Conservation (phyloP, 371 early-diverging fungal species). For the Coemansia sp. region DNA sequence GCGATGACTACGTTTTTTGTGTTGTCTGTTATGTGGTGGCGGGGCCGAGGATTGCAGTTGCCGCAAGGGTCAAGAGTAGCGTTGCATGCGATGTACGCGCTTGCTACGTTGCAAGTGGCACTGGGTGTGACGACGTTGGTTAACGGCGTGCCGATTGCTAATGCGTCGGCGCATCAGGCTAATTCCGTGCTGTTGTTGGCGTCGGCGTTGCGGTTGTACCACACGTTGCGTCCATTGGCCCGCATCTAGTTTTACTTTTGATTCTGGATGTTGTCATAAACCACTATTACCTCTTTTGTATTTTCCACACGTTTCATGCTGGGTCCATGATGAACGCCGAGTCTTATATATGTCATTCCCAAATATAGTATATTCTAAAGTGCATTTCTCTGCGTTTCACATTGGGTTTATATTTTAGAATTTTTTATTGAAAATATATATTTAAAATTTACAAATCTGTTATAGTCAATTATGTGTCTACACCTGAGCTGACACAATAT, state of each 20-base stretch:
- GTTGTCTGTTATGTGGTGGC: slow-evolving; percentile 70
- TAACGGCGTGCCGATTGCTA: slow-evolving; percentile 87
- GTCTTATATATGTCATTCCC: no score
- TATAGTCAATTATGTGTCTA: no score
- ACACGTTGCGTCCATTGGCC: slow-evolving; percentile 70
- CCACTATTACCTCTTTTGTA: no score
- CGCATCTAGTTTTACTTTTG: slow-evolving; percentile 6
- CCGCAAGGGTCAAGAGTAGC: slow-evolving; percentile 70
- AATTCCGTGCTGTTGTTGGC: slow-evolving; percentile 89
- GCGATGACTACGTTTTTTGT: slow-evolving; percentile 81
- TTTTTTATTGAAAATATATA: no score
- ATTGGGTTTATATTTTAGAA: no score
- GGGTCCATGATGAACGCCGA: no score
- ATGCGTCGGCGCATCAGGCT: slow-evolving; percentile 95
- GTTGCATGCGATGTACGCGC: slow-evolving; percentile 71
- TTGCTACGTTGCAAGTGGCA: slow-evolving; percentile 73
- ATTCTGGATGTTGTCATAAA: background rate
- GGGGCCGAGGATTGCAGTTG: slow-evolving; percentile 69
- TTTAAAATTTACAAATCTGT: no score
- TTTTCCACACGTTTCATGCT: no score
- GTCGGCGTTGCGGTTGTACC: slow-evolving; percentile 75
- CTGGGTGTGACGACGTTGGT: slow-evolving; percentile 91
- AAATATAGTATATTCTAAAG: no score
- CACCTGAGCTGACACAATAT: no score
- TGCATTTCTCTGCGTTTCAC: no score